Base-by-base conservation (phyloP, 805 yeast genomes). In the Metschnikowia baotianmanensis region DNA sequence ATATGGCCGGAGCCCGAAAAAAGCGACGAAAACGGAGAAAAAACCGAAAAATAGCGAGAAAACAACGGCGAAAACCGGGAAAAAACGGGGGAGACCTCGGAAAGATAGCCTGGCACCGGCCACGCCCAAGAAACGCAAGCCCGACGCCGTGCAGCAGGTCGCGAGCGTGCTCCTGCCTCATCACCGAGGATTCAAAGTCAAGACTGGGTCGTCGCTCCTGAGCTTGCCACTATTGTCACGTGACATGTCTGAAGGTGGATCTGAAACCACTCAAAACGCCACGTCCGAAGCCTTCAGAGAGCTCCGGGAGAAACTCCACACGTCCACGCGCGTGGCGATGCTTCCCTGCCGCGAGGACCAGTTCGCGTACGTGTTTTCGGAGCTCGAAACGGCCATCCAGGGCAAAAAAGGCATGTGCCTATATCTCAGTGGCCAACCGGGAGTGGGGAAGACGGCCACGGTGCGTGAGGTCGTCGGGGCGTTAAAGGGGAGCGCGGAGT, bases 401-500 rank as follows among this genome's bases (percentile, higher is more conserved):
- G 74, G 82, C 12, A 76, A 77, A 30, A 74, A 83, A 1, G 97
- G 98, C 0, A 76, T 90, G 6, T 87, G 96, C 50, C 63, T 93
- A 5, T 93, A 90, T 57, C 80, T 93, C 9, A 87, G 96, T 61
- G 99, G 99, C 3, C 88, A 96, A 0, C 99, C 99, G 0, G 99
- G 99, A 7, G 91, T 95, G 2, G 99, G 99, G 10, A 93, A 93
- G 58, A 91, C 99, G 0, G 93, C 95, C 3, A 91, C 98, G 0
- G 81, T 91, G 2, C 67, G 96, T 40, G 96, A 89, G 55, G 97
- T 86, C 0, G 75, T 93, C 19, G 74, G 78, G 24, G 88, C 84
- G 53, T 62, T 93, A 25, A 72, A 75, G 31, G 60, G 67, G 46
- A 44, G 55, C 10, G 55, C 55, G 27, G 48, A 33, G 27, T 50